Base-by-base conservation (phyloP, 179 eudicot genomes). In the Spinacia oleracea region DNA sequence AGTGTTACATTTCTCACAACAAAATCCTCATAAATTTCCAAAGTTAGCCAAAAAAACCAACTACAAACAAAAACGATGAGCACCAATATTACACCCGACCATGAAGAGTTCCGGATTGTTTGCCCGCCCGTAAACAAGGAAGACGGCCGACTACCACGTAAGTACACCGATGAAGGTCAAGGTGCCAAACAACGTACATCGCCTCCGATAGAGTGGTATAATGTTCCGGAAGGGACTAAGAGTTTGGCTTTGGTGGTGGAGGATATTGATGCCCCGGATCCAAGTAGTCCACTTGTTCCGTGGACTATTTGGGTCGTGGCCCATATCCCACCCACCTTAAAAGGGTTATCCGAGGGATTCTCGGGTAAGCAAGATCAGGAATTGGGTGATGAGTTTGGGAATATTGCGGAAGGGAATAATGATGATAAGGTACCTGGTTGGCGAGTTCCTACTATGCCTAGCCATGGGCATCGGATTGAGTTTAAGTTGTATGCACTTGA, bases 171-270 rank as follows among this genome's bases (percentile, higher is more conserved):
- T 73, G 94, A 93, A 18, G 91, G 92, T 0, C 94, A 93, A 46
- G 96, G 92, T 0, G 84, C 91, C 0, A 76, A 80, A 74, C 73
- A 63, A 16, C 79, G 87, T 40, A 46, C 90, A 23, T 91, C 97
- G 0, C 97, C 97, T 1, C 94, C 90, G 4, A 16, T 91, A 7
- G 98, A 93, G 43, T 90, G 97, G 94, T 91, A 91, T 80, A 91
- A 93, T 70, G 32, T 90, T 0, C 97, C 94, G 0, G 81, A 79
- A 20, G 91, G 85, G 56, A 80, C 97, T 0, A 83, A 88, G 77
- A 81, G 86, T 60, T 31, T 91, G 79, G 97, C 93, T 12, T 62
- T 93, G 15, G 84, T 91, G 73, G 97, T 88, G 31, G 86, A 90
- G 64, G 97, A 91, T 68, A 84, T 91, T 2, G 98, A 93, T 10